Evolutionary conservation across 768 basidiomycete genomes (phyloP), one percentile per base, ranked within the genome.

Genomic region (Rhizopogon vinicolor): DNA sequence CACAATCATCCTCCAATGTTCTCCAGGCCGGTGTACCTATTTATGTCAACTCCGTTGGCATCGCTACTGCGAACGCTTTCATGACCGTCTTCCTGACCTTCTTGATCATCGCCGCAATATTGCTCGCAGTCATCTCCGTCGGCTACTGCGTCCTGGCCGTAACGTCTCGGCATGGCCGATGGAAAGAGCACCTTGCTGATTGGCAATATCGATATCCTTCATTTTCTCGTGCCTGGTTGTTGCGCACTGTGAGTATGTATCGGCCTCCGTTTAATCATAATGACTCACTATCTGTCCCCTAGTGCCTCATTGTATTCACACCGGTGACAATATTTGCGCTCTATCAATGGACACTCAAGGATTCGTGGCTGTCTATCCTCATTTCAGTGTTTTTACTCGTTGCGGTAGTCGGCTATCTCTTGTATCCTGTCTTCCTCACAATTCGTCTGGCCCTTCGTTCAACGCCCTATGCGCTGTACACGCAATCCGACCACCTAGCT

Each of bases 341-440:
- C 64, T 93, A 87, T 68, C 94, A 98, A 68, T 98, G 94, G 91
- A 91, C 89, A 0, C 75, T 94, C 58, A 74, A 82, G 56, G 93
- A 98, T 70, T 94, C 93, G 0, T 93, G 91, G 87, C 77, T 96
- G 2, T 81, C 93, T 0, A 79, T 85, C 61, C 74, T 96, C 37
- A 76, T 98, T 41, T 89, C 93, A 2, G 87, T 88, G 56, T 63
- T 95, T 55, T 68, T 79, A 10, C 73, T 94, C 66, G 62, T 89
- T 44, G 71, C 68, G 44, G 69, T 89, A 33, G 44, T 79, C 33
- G 70, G 74, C 9, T 63, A 77, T 56, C 72, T 93, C 41, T 62
- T 75, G 22, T 77, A 80, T 59, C 76, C 82, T 1, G 65, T 76
- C 53, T 68, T 83, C 65, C 65, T 75, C 55, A 74, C 83, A 40